phyloP scores from a whole-genome alignment of 331 rosid species.

The Malus hybrid region DNA sequence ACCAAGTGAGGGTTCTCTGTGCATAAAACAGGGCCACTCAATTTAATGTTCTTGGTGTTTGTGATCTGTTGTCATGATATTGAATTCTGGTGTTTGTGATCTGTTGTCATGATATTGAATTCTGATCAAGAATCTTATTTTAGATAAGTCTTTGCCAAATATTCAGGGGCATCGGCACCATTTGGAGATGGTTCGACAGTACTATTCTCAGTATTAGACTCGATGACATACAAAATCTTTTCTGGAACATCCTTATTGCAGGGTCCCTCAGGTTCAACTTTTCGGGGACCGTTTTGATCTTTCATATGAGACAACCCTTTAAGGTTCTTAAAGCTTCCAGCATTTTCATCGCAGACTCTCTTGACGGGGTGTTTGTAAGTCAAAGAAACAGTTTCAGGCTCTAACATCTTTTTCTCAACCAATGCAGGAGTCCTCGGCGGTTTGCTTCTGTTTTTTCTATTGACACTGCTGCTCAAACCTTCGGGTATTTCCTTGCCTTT shows the following conservation, averaged over 20 bases:
- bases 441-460: constrained; percentile 28
- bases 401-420: constrained; percentile 27
- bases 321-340: constrained; percentile 23
- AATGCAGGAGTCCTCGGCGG: constrained; percentile 18
- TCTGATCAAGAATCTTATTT: no score
- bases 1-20: no score
- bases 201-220: constrained; percentile 33
- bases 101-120: no score
- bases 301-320: constrained; percentile 15
- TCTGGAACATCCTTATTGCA: constrained; percentile 31
- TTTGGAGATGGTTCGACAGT: constrained; percentile 19
- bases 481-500: constrained; percentile 22
- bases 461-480: constrained; percentile 27
- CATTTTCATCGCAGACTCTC: constrained; percentile 20
- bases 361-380: constrained; percentile 28
- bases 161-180: constrained; percentile 4
- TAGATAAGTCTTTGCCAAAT: no score
- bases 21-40: no score
- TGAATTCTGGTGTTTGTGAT: no score
- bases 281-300: constrained; percentile 14
- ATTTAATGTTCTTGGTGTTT: no score
- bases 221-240: constrained; percentile 35
- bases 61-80: no score
- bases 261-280: constrained; percentile 21
- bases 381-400: constrained; percentile 22